These are phyloP conservation scores for Curvularia sp. DNA, from an alignment of 2,329 filamentous ascomycete species.

Conservation along the genomic window DNA sequence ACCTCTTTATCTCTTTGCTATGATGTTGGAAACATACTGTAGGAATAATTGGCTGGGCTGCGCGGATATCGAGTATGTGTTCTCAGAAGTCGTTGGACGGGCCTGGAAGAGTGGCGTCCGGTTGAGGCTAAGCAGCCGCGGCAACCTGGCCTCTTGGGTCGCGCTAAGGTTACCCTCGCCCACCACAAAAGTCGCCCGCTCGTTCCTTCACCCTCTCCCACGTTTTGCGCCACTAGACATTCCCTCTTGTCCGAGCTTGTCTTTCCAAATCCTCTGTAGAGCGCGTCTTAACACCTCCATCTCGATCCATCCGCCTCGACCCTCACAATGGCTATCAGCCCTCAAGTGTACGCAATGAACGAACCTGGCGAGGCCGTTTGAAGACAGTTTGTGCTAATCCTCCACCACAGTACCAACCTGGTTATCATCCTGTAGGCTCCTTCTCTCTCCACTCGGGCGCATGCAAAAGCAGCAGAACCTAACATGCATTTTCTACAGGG, in stretches of 20 bases:
- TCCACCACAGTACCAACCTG: constrained; percentile 43
- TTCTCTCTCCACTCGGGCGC: background rate
- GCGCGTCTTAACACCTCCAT: background rate
- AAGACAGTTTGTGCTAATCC: constrained; percentile 35
- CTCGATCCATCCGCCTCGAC: constrained; percentile 1
- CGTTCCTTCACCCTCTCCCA: constrained; percentile 15
- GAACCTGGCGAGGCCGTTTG: constrained; percentile 1
- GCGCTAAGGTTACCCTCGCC: constrained; percentile 25
- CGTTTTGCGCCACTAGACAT: constrained; percentile 21
- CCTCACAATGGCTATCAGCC: constrained; percentile 47
- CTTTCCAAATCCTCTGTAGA: constrained; percentile 2
- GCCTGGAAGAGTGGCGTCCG: constrained; percentile 31
- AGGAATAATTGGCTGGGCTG: background rate
- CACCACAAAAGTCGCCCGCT: constrained; percentile 35
- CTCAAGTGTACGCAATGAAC: constrained; percentile 43
- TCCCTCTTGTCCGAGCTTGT: constrained; percentile 1
- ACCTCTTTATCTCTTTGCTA: background rate
- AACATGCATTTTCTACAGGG: constrained; percentile 29
- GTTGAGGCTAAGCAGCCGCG: constrained; percentile 27
- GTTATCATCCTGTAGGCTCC: constrained; percentile 48
- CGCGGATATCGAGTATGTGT: constrained; percentile 23
- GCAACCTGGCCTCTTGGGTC: constrained; percentile 41
- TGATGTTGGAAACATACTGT: background rate
- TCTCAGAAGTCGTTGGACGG: constrained; percentile 37
- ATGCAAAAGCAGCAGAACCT: constrained; percentile 6